These are phyloP conservation scores for Euphrasia arctica DNA, from an alignment of 305 asterid genomes.

Conservation along the genomic window DNA sequence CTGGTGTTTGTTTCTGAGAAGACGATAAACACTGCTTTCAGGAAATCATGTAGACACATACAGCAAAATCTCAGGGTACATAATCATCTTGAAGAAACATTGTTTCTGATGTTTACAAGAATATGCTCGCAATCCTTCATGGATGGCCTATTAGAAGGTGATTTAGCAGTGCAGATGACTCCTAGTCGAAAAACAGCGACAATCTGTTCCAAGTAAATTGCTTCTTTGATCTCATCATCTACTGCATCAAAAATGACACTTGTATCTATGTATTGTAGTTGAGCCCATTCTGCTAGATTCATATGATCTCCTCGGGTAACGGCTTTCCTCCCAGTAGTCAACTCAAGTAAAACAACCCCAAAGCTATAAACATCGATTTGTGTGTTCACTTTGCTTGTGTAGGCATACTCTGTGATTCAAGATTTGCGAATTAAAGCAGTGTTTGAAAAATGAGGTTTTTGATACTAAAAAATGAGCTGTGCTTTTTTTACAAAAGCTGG, in stretches of 20 bases:
- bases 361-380: constrained; percentile 31
- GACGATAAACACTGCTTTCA: too few species aligned
- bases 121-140: constrained; percentile 25
- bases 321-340: constrained; percentile 29
- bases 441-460: background rate
- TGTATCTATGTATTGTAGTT: constrained; percentile 17
- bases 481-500: background rate
- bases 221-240: constrained; percentile 27
- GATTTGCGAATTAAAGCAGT: background rate
- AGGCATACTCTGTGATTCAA: constrained; percentile 27
- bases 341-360: constrained; percentile 31
- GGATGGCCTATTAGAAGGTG: constrained; percentile 31
- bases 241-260: constrained; percentile 20
- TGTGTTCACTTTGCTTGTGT: constrained; percentile 24
- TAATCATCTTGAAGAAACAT: too few species aligned
- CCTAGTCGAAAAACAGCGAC: constrained; percentile 26
- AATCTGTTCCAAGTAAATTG: constrained; percentile 26
- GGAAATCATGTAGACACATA: too few species aligned
- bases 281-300: constrained; percentile 30
- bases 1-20: too few species aligned
- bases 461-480: background rate
- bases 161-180: constrained; percentile 25
- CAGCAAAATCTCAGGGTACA: too few species aligned
- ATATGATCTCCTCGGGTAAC: constrained; percentile 29
- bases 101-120: too few species aligned